Evolutionary conservation across 1,284 basidiomycete genomes (phyloP), one percentile per base, ranked within the genome.

Genomic region (Sporisorium graminicola): DNA sequence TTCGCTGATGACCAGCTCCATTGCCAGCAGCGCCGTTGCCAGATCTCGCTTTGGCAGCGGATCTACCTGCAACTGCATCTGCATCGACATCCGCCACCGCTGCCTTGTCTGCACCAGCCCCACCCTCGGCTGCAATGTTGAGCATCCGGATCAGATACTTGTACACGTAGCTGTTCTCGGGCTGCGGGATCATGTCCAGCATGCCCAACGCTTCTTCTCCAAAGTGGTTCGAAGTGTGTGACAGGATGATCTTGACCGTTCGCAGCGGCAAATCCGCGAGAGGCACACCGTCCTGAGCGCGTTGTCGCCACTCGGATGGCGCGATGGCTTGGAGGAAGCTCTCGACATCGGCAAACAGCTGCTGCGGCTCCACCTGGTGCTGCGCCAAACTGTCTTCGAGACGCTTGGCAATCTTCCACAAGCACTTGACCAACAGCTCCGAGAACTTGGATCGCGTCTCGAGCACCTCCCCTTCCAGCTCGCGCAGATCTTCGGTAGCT

Each of bases 381-480:
- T 94, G 92, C 73, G 90, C 90, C 50, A 99, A 88, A 85, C 96
- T 94, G 78, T 94, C 92, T 16, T 95, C 94, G 51, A 98, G 93
- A 76, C 94, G 94, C 77, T 96, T 91, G 10, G 95, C 95, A 58
- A 98, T 88, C 87, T 99, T 99, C 97, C 97, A 99, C 35, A 99
- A 90, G 86, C 97, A 99, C 88, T 99, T 99, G 80, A 99, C 88
- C 31, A 99, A 93, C 33, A 99, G 89, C 86, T 99, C 97, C 8
- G 95, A 95, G 53, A 98, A 94, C 82, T 93, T 94, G 1, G 94
- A 91, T 0, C 86, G 81, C 29, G 83, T 84, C 10, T 80, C 72
- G 18, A 86, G 71, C 46, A 84, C 80, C 6, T 65, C 74, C 8
- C 79, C 86, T 2, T 75, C 63, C 5, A 87, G 70, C 86, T 89